Evolutionary conservation across 1,284 basidiomycete species (phyloP).

Genomic region (Polyporus tsugae): DNA sequence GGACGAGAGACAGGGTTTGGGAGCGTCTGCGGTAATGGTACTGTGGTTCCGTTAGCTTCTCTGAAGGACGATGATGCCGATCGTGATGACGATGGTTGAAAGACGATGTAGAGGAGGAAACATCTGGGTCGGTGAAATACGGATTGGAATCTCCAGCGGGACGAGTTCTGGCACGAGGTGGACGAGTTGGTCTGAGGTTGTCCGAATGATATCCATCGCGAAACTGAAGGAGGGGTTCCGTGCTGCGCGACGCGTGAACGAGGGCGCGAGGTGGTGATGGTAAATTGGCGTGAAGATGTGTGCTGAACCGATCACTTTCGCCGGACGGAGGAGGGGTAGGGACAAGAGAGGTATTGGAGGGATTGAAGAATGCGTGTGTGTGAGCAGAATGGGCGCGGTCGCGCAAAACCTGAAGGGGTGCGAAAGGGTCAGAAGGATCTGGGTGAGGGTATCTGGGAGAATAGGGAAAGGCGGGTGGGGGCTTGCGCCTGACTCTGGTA

Average conservation of each 20-base stretch:
- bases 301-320: conserved; percentile 16
- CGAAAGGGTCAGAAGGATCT: conserved; percentile 63
- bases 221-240: conserved; percentile 30
- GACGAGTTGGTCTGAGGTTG: conserved; percentile 34
- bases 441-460: conserved; percentile 57
- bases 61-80: conserved; percentile 23
- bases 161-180: conserved; percentile 36
- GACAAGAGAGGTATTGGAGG: conserved; percentile 28
- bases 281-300: conserved; percentile 15
- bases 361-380: conserved; percentile 28
- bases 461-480: conserved; percentile 52
- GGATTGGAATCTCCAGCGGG: conserved; percentile 34
- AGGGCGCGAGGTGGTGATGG: conserved; percentile 24
- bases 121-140: conserved; percentile 41
- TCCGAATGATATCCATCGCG: conserved; percentile 40
- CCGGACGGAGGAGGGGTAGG: conserved; percentile 24
- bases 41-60: conserved; percentile 28
- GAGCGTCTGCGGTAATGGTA: conserved; percentile 42
- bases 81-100: conserved; percentile 26
- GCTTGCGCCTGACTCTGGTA: conserved; percentile 54
- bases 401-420: conserved; percentile 59
- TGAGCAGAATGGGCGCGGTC: conserved; percentile 44
- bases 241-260: conserved; percentile 27
- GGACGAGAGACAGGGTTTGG: conserved; percentile 35
- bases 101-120: conserved; percentile 21